Conservation (phyloP, 2,329 filamentous ascomycete genomes). For the Aureobasidium leucospermi region DNA sequence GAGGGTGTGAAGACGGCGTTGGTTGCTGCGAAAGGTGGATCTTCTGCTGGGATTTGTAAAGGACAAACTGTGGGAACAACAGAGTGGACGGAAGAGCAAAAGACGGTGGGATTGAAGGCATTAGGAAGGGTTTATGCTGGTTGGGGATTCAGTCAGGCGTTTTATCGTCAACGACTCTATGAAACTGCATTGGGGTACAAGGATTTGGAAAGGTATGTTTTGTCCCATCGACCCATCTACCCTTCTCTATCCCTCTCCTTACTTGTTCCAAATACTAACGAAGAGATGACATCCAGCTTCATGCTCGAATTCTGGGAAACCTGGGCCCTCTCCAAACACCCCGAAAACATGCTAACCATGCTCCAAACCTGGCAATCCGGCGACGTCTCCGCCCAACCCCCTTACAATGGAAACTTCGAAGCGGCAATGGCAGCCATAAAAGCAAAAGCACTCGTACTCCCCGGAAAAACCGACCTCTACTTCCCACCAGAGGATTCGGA, state of each 20-base stretch:
- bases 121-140: constrained; percentile 66
- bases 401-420: constrained; percentile 54
- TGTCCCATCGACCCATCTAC: too few relatives aligned
- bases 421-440: constrained; percentile 60
- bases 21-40: constrained; percentile 48
- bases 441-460: constrained; percentile 64
- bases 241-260: too few relatives aligned
- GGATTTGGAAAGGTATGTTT: constrained; percentile 45
- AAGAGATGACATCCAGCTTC: constrained; percentile 49
- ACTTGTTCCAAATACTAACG: too few relatives aligned
- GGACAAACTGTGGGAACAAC: constrained; percentile 33
- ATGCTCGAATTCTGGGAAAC: constrained; percentile 68
- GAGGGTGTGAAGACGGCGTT: constrained; percentile 57
- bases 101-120: constrained; percentile 55
- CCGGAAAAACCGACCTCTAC: constrained; percentile 68
- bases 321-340: constrained; percentile 67
- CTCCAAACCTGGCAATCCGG: constrained; percentile 71
- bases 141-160: constrained; percentile 73
- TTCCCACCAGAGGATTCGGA: constrained; percentile 77
- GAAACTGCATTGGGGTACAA: constrained; percentile 58
- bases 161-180: constrained; percentile 66
- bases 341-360: constrained; percentile 69
- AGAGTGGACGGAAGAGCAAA: constrained; percentile 49
- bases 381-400: constrained; percentile 61
- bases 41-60: constrained; percentile 45